Evolutionary conservation across 2,329 filamentous ascomycete species (phyloP).

Genomic region (Trichoderma simmonsii): DNA sequence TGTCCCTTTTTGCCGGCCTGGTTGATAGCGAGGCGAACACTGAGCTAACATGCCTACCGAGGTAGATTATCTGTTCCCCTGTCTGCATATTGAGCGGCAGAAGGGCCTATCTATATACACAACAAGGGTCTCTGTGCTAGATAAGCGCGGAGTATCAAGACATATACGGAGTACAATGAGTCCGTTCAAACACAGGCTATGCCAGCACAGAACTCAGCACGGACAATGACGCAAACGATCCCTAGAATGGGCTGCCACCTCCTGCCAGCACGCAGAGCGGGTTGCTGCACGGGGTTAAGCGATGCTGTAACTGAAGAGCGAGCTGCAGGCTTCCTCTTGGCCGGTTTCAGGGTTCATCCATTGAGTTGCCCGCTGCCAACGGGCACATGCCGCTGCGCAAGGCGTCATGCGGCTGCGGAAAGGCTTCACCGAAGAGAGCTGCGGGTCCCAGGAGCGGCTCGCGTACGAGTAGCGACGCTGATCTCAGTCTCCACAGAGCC

Average conservation of each 20-base stretch:
- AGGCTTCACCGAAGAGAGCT: neutral
- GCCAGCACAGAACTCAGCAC: neutral
- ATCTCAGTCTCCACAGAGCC: neutral
- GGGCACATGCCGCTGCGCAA: constrained; percentile 3
- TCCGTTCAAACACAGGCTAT: neutral
- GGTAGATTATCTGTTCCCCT: neutral
- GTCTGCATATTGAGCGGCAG: neutral
- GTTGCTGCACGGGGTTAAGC: neutral
- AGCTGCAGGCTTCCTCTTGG: constrained; percentile 7
- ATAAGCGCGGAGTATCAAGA: neutral
- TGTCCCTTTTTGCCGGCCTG: neutral
- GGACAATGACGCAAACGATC: neutral
- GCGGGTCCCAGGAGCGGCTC: neutral
- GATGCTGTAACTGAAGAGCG: neutral
- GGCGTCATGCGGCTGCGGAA: neutral
- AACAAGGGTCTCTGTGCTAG: neutral
- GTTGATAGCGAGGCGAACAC: neutral
- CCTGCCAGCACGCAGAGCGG: neutral
- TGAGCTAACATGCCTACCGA: neutral
- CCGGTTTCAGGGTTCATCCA: neutral
- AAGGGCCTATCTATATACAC: neutral
- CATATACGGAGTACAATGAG: neutral
- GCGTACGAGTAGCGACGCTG: neutral
- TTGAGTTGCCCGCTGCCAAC: neutral
- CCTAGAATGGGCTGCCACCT: neutral